A percentile compares a stretch with the other conserved stretches of the same genome.
Evolutionary conservation across 2,329 filamentous ascomycete genomes (phyloP).

Genomic region (Cladobotryum mycophilum): DNA sequence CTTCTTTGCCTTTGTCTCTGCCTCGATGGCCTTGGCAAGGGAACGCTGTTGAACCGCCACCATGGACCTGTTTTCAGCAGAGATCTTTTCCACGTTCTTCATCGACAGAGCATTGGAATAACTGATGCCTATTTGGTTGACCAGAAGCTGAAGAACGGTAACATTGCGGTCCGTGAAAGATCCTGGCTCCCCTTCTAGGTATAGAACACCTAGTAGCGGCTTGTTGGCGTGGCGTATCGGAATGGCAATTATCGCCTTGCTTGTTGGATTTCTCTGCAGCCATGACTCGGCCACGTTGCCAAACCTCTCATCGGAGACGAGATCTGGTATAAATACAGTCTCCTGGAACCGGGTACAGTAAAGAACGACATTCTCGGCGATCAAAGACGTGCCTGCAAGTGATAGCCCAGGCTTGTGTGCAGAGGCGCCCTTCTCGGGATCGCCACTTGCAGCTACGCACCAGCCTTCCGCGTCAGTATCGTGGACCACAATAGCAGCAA

Average conservation of each 20-base stretch:
- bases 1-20: slow-evolving; percentile 69
- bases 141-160: slow-evolving; percentile 61
- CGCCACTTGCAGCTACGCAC: slow-evolving; percentile 68
- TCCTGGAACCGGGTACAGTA: slow-evolving; percentile 74
- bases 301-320: slow-evolving; percentile 70
- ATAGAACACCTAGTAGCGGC: slow-evolving; percentile 65
- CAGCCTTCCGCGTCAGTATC: slow-evolving; percentile 58
- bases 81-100: slow-evolving; percentile 69
- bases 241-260: slow-evolving; percentile 72
- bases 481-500: slow-evolving; percentile 68
- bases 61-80: slow-evolving; percentile 72
- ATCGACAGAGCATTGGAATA: slow-evolving; percentile 62
- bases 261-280: slow-evolving; percentile 60
- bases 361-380: slow-evolving; percentile 71
- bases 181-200: slow-evolving; percentile 67
- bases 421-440: slow-evolving; percentile 61
- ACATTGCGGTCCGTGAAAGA: slow-evolving; percentile 71
- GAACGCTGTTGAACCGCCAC: slow-evolving; percentile 70
- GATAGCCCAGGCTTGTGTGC: slow-evolving; percentile 61
- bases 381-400: slow-evolving; percentile 57
- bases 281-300: slow-evolving; percentile 67
- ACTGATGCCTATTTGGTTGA: slow-evolving; percentile 71
- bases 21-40: slow-evolving; percentile 62
- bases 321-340: slow-evolving; percentile 65
- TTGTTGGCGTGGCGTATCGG: slow-evolving; percentile 70